Base-by-base conservation (phyloP, 495 filamentous ascomycete genomes). In the Aspergillus coremiiformis region DNA sequence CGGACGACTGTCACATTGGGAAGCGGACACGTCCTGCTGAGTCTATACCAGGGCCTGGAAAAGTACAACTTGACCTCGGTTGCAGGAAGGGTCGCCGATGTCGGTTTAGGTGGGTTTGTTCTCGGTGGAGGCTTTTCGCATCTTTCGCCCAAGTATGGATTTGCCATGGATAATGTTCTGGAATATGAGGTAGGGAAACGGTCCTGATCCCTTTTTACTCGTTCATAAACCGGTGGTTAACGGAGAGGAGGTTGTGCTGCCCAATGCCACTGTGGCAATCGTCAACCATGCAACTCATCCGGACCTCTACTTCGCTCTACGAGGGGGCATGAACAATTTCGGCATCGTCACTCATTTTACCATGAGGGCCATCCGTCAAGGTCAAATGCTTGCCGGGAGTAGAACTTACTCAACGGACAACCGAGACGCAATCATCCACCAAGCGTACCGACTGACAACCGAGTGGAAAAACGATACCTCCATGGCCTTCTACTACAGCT, bases 61-160 rank as follows among this genome's bases (percentile, higher is more conserved):
- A 54, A 66, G 7, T 44, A 72, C 20, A 69, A 71, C n/a, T 47
- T 75, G 6, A 58, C 76, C 5, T 67, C 73, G 5, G 66, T 81
- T 1, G 83, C 80, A 8, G 79, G 79, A n/a, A 69, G 82, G 20
- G 73, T 68, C 30, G 60, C 70, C 0, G 64, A 67, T 10, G 73
- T 83, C 37, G 82, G 82, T 37, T 70, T 82, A 0, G 72, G 72
- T 10, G 82, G 82, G n/a, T 61, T 79, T 15, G 64, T 68, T 45
- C 44, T 52, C 17, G 62, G 51, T 54, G 61, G 58, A 32, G 62
- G 66, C 0, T 57, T 61, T 4, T 59, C 54, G 0, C 67, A 64
- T 42, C 72, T 75, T 33, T 64, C 63, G 7, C 61, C 67, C 1
- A 63, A 65, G 14, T 65, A 73, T 23, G 79, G 78, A 27, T 73